Base-by-base conservation (phyloP, 2,329 filamentous ascomycete species). In the Atkinsonella hypoxylon region DNA sequence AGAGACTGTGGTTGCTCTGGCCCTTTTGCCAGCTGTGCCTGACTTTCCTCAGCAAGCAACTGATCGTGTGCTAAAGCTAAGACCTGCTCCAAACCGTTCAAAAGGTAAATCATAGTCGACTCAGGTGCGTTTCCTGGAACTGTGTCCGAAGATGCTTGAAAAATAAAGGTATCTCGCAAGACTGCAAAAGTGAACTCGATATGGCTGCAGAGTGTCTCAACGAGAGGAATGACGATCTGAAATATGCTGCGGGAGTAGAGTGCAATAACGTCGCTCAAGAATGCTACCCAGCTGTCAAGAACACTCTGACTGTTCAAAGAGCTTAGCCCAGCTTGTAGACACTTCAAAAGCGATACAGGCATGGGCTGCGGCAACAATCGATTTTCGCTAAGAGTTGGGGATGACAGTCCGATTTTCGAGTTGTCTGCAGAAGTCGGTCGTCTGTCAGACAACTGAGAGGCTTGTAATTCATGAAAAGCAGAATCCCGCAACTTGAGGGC, bases 41-140 rank as follows among this genome's bases (percentile, higher is more conserved):
- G 81, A 40, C 82, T 78, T 66, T 95, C 89, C 58, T 95, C 89
- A 22, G 77, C 72, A 47, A 90, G 69, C 18, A 97, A 72, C 52
- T 84, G 83, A 59, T 95, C 87, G 65, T 98, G 93, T 4, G 85
- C 89, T 58, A 83, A 81, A 17, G 90, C 90, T 52, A 98, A 73
- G 22, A 95, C 83, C 59, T 94, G 89, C 66, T 98, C 93, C 1
- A 98, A 75, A 0, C 89, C 93, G 56, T 94, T 91, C n/a, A 98
- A 74, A 1, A 98, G 73, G n/a, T 85, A 83, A 45, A 94, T 88
- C 1, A 91, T 68, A 0, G 85, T 87, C 0, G 85, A 78, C 66
- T 88, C 89, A 6, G 78, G 87, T 47, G 56, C 64, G 50, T 52
- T 62, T 49, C 31, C 51, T 17, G 41, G 36, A 17, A 39, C 15